Evolutionary conservation across 495 filamentous ascomycete species (phyloP), one percentile per base, ranked within the genome.

Genomic region (Tuber borchii): DNA sequence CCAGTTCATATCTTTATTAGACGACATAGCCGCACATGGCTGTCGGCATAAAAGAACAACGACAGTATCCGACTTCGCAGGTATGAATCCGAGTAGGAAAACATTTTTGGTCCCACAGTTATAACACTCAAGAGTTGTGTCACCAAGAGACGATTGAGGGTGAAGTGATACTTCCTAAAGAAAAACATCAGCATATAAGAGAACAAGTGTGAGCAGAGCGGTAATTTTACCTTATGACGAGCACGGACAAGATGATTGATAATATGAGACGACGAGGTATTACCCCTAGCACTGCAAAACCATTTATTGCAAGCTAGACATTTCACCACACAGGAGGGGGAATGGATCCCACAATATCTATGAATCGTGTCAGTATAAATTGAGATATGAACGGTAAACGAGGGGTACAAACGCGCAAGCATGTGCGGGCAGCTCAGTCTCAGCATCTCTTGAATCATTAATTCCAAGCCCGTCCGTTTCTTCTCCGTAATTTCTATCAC

Each of bases 1-100:
- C 95, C 95, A 99, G 83, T 95, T 98, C 95, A 99, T 99, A 82
- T 98, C 95, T 85, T 99, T 99, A n/a, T 93, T 93, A 17, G 95
- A 97, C 7, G 93, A 91, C 87, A 92, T 93, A 45, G 96, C 90
- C 56, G 94, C 95, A 85, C 95, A 99, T 69, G 95, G 95, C 83
- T 98, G 95, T 44, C 95, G 93, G 84, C 95, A 99, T 14, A 99
- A 88, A 61, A 99, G 89, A 26, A 99, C 95, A 34, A 99, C 95
- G 34, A 99, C 95, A 0, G 95, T 97, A 79, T 99, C 95, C 3
- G 95, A 97, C 83, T 98, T 98, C 20, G 95, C 95, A n/a, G 95
- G 95, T 79, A 99, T 99, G 83, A 99, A 99, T 40, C 95, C 95
- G 19, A 99, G 91, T n/a, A 98, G 89, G 81, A 99, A 99, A 71